These are phyloP conservation scores for Farysia itapuensis DNA, from an alignment of 1,284 basidiomycete genomes.

Conservation along the genomic window DNA sequence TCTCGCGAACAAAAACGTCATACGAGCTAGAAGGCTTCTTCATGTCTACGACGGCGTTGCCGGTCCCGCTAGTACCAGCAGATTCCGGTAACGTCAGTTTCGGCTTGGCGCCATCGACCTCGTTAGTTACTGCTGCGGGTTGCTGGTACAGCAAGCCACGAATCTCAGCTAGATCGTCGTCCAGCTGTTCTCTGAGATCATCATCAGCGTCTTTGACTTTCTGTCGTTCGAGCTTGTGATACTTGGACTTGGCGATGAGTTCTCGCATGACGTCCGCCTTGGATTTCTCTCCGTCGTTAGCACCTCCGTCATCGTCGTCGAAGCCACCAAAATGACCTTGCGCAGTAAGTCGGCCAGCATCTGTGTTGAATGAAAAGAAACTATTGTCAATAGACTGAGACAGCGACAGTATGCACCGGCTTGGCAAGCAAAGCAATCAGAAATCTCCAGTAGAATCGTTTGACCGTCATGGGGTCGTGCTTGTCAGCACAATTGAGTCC, in stretches of 20 bases:
- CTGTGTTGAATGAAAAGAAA: neutral
- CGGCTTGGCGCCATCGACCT: constrained; percentile 8
- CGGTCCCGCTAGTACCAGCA: constrained; percentile 3
- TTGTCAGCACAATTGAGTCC: constrained; percentile 38
- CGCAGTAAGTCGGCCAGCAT: constrained; percentile 24
- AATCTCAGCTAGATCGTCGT: constrained; percentile 82
- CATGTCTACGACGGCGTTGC: constrained; percentile 5
- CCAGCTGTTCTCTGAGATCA: constrained; percentile 81
- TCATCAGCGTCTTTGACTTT: constrained; percentile 83
- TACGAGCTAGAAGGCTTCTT: constrained; percentile 64
- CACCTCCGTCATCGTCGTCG: constrained; percentile 73
- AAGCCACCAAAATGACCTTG: constrained; percentile 78
- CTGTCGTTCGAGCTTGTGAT: constrained; percentile 76
- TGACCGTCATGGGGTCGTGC: constrained; percentile 44
- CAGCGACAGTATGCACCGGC: neutral
- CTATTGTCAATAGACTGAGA: neutral
- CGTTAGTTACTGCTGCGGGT: no score
- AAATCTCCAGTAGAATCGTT: constrained; percentile 60
- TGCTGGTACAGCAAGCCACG: constrained; percentile 69
- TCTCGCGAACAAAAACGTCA: constrained; percentile 85
- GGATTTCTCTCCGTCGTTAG: constrained; percentile 63
- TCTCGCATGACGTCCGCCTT: constrained; percentile 98
- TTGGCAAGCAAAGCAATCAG: constrained; percentile 33
- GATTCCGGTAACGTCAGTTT: constrained; percentile 28
- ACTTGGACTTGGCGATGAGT: constrained; percentile 94